Conservation (phyloP, 495 filamentous ascomycete genomes). For the Aspergillus sclerotiicarbonarius region DNA sequence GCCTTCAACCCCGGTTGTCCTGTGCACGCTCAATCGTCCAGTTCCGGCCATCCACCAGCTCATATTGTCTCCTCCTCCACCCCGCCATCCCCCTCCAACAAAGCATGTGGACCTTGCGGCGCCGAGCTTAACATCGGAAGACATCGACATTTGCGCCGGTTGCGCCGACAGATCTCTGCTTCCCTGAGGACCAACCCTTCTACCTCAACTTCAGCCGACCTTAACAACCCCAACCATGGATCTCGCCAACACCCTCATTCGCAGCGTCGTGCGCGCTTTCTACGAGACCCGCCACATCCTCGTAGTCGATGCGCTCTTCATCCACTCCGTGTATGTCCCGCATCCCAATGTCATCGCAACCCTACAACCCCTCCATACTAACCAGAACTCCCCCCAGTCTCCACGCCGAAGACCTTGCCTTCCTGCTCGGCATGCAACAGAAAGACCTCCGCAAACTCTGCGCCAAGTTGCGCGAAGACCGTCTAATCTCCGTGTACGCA, state of each 20-base stretch:
- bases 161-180: not conserved
- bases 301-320: conserved; percentile 86
- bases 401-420: conserved; percentile 82
- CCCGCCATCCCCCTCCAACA: not conserved
- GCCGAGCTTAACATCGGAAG: not conserved
- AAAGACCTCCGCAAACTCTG: conserved; percentile 89
- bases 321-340: conserved; percentile 74
- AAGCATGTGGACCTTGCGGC: not conserved
- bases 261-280: conserved; percentile 86
- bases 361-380: conserved; percentile 10
- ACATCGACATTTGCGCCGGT: not conserved
- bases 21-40: not conserved
- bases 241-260: conserved; percentile 81
- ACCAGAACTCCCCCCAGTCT: conserved; percentile 47
- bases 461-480: conserved; percentile 77
- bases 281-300: conserved; percentile 87
- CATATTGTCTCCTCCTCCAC: not conserved
- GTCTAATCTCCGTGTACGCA: conserved; percentile 73
- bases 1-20: too few relatives aligned
- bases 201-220: not conserved
- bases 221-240: conserved; percentile 56
- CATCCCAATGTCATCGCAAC: not conserved
- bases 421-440: conserved; percentile 77
- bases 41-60: not conserved
- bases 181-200: not conserved